Evolutionary conservation across 306 rosid genomes (phyloP).

Genomic region (Sindora glabra): DNA sequence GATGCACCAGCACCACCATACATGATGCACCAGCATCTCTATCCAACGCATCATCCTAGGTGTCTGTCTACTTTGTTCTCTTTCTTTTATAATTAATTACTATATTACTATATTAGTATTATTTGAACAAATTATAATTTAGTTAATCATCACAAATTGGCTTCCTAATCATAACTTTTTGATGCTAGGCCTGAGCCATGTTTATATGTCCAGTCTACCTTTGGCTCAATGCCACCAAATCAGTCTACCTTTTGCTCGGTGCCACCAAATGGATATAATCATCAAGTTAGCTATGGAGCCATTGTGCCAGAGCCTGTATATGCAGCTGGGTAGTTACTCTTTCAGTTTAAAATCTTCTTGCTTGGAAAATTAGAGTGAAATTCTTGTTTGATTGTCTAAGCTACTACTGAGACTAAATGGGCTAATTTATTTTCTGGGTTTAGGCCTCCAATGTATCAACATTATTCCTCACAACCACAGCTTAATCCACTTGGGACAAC

Average conservation of each 20-base stretch:
- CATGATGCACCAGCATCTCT: no score
- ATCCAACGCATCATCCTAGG: conserved; percentile 2
- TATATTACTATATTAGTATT: no score
- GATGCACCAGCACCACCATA: no score
- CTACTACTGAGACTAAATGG: neutral
- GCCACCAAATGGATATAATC: no score
- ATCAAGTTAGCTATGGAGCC: neutral
- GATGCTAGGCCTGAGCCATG: neutral
- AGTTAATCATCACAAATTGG: neutral
- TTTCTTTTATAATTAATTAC: no score
- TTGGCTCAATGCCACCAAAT: neutral
- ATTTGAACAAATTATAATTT: neutral
- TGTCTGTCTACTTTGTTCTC: neutral
- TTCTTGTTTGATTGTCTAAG: neutral
- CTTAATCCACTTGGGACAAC: neutral
- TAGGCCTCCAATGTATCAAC: neutral
- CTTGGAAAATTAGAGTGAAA: neutral
- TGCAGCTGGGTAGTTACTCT: neutral
- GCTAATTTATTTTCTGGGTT: neutral
- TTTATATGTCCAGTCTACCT: neutral
- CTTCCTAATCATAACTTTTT: neutral
- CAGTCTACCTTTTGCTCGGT: no score
- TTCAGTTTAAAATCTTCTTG: neutral
- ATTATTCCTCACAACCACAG: neutral
- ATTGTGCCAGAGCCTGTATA: neutral